These are phyloP conservation scores for Lepidium sativum DNA, from an alignment of 345 rosid genomes.

Conservation along the genomic window DNA sequence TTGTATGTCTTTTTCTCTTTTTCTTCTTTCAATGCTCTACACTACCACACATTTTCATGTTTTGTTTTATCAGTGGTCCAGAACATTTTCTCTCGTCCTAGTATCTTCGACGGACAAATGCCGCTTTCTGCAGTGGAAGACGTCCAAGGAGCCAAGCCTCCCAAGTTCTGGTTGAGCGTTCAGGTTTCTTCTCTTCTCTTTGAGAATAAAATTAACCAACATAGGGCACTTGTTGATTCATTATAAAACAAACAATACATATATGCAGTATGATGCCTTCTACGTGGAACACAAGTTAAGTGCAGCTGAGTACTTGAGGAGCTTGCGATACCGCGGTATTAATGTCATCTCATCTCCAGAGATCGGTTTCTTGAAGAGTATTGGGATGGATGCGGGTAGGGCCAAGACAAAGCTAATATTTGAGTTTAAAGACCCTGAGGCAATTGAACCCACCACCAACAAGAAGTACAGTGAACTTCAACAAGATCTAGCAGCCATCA, in stretches of 20 bases:
- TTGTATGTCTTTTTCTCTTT: slow-evolving; percentile 27
- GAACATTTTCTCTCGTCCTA: slow-evolving; percentile 41
- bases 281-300: slow-evolving; percentile 55
- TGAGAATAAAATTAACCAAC: slow-evolving; percentile 1
- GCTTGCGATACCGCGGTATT: slow-evolving; percentile 9
- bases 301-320: slow-evolving; percentile 29
- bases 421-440: slow-evolving; percentile 35
- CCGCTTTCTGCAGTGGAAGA: slow-evolving; percentile 46
- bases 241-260: slow-evolving; percentile 21
- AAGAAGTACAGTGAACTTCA: slow-evolving; percentile 43
- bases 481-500: slow-evolving; percentile 45
- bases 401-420: slow-evolving; percentile 23
- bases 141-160: slow-evolving; percentile 28
- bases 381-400: slow-evolving; percentile 34
- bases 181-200: slow-evolving; percentile 33
- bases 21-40: background rate
- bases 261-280: slow-evolving; percentile 58
- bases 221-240: slow-evolving; percentile 18
- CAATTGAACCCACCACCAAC: slow-evolving; percentile 59
- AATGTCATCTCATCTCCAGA: slow-evolving; percentile 66
- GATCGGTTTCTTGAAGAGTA: slow-evolving; percentile 60
- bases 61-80: slow-evolving; percentile 45
- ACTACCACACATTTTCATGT: background rate
- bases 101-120: slow-evolving; percentile 38
- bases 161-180: slow-evolving; percentile 68